These are phyloP conservation scores for Aspergillus biplanus DNA, from an alignment of 495 filamentous ascomycete genomes.

Conservation along the genomic window DNA sequence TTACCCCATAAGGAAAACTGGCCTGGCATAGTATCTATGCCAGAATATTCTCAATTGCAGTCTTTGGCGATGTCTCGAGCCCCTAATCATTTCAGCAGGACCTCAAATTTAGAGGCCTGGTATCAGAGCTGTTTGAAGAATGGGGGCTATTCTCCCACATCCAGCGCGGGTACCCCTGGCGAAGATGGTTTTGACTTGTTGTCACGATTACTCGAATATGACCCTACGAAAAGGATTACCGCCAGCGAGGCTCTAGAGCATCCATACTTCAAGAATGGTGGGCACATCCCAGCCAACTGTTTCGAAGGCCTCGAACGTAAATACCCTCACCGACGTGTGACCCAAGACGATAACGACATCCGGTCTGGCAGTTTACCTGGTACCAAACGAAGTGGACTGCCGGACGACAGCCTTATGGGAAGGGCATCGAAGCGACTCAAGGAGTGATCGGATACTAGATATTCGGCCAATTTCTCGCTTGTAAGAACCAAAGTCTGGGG, in stretches of 20 bases:
- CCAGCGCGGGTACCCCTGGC: conserved; percentile 60
- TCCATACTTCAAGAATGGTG: conserved; percentile 75
- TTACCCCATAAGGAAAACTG: conserved; percentile 86
- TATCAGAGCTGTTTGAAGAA: conserved; percentile 64
- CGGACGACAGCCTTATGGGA: conserved; percentile 74
- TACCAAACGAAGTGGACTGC: conserved; percentile 86
- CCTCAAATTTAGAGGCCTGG: conserved; percentile 65
- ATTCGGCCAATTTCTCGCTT: background rate
- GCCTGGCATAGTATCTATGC: conserved; percentile 79
- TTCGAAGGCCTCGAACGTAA: conserved; percentile 86
- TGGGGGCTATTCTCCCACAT: conserved; percentile 57
- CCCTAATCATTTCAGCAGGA: conserved; percentile 43
- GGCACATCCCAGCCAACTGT: conserved; percentile 74
- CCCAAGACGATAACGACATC: conserved; percentile 93
- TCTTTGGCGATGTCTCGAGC: conserved; percentile 58
- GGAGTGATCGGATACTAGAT: conserved; percentile 33
- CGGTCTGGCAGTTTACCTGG: conserved; percentile 83
- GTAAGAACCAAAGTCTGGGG: no score
- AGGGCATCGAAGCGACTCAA: conserved; percentile 49
- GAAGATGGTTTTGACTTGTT: conserved; percentile 80
- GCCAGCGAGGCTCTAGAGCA: conserved; percentile 85
- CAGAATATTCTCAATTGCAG: conserved; percentile 77
- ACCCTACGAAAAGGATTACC: conserved; percentile 85
- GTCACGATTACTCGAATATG: conserved; percentile 82
- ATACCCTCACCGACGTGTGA: conserved; percentile 89